Conservation (phyloP, 2,329 filamentous ascomycete genomes). For the Ilyonectria destructans region DNA sequence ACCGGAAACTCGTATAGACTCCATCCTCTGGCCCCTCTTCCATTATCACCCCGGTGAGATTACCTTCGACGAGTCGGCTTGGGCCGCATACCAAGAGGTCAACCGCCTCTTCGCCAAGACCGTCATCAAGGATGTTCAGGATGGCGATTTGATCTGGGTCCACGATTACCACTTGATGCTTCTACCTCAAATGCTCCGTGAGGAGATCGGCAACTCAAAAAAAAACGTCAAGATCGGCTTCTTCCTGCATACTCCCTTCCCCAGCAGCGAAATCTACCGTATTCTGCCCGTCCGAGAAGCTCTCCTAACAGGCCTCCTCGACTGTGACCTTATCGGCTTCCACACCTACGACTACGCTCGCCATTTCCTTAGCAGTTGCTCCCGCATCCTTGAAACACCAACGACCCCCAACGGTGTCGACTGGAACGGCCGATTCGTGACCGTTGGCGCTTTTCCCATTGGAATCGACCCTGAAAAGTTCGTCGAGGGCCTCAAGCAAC, state of each 20-base stretch:
- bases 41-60: constrained; percentile 99
- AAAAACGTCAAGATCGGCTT: constrained; percentile 98
- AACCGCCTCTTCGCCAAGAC: constrained; percentile 94
- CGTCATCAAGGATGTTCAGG: constrained; percentile 88
- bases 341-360: constrained; percentile 99
- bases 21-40: constrained; percentile 98
- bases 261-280: constrained; percentile 96
- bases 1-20: constrained; percentile 71
- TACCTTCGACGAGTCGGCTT: constrained; percentile 95
- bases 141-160: constrained; percentile 97
- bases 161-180: constrained; percentile 99
- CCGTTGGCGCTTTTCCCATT: constrained; percentile 96
- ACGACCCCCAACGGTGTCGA: constrained; percentile 96
- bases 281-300: constrained; percentile 94
- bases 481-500: constrained; percentile 87
- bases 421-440: constrained; percentile 89
- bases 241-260: constrained; percentile 98
- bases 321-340: constrained; percentile 97
- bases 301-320: constrained; percentile 87
- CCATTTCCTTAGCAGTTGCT: constrained; percentile 96
- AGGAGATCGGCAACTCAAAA: constrained; percentile 85
- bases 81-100: constrained; percentile 93
- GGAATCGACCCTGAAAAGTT: constrained; percentile 99
- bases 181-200: constrained; percentile 93
- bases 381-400: constrained; percentile 85